Base-by-base conservation (phyloP, 208 protist genomes). In the Acanthamoeba healyi region DNA sequence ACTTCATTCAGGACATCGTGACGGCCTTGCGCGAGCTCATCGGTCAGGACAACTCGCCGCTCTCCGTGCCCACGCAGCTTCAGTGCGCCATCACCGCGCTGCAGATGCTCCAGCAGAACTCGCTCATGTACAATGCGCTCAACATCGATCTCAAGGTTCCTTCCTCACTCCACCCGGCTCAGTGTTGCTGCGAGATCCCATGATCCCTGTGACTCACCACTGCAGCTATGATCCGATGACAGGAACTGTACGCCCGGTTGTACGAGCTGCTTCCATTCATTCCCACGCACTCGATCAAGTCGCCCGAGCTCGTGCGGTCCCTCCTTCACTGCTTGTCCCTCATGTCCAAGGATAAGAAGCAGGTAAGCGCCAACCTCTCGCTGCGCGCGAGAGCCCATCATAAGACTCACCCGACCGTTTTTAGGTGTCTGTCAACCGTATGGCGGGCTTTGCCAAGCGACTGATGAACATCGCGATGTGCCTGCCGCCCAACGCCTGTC, bases 81-180 rank as follows among this genome's bases (percentile, higher is more conserved):
- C 88, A 96, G 65, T 90, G 94, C 26, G 93, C 92, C 38, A 93
- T 96, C 19, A 94, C 95, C 17, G 94, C 95, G 0, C 91, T 96
- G 24, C 86, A 87, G 32, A 96, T 95, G 5, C 56, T 96, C 15
- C 94, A 95, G 58, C 51, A 93, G 72, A 58, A 95, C 29, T 86
- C 77, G 29, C 77, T 86, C 77, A 86, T 86, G 77, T 17, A 19
- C 38, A 86, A 49, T 29, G 90, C 89, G 17, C 63, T 96, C 6
- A 95, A 96, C 72, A 91, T 96, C 0, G 95, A 96, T 87, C 51
- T 96, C 6, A 96, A 96, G 26, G 95, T 95, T 15, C 93, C 74
- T 32, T n/a, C 14, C 29, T n/a, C 19, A 14, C 4, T 17, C 36
- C 15, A 32, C 7, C 29, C 17, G 9, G 6, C 65, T 56, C 12